These are phyloP conservation scores for Pseudogymnoascus sp. DNA, from an alignment of 2,329 filamentous ascomycete genomes.

Conservation along the genomic window DNA sequence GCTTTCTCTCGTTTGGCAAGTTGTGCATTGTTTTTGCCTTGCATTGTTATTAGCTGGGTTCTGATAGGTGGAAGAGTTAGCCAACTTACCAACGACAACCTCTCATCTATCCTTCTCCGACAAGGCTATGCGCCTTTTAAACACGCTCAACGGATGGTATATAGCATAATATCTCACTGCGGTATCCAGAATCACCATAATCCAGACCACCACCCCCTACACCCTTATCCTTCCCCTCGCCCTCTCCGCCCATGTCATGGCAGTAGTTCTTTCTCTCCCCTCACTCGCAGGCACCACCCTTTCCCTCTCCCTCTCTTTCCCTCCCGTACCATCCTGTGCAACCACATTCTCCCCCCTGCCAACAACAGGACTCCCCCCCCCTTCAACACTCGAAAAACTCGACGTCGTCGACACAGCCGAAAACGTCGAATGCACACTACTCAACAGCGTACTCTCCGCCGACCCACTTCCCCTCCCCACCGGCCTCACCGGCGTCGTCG, in stretches of 20 bases:
- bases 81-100: not conserved
- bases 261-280: not conserved
- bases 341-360: not conserved
- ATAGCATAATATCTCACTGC: not conserved
- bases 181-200: not conserved
- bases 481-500: slow-evolving; percentile 14
- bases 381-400: not conserved
- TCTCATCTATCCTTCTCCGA: not conserved
- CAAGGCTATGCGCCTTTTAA: not conserved
- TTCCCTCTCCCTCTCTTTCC: not conserved
- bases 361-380: not conserved
- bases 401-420: not conserved
- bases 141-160: not conserved
- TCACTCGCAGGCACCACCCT: not conserved
- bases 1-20: not conserved
- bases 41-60: not conserved
- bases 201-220: not conserved
- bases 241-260: not conserved
- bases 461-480: slow-evolving; percentile 12
- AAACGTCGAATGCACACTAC: not conserved
- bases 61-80: not conserved
- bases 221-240: not conserved
- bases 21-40: not conserved
- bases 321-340: not conserved
- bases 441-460: slow-evolving; percentile 14